Evolutionary conservation across 768 basidiomycete species (phyloP), one percentile per base, ranked within the genome.

Genomic region (Pleurotus djamor): DNA sequence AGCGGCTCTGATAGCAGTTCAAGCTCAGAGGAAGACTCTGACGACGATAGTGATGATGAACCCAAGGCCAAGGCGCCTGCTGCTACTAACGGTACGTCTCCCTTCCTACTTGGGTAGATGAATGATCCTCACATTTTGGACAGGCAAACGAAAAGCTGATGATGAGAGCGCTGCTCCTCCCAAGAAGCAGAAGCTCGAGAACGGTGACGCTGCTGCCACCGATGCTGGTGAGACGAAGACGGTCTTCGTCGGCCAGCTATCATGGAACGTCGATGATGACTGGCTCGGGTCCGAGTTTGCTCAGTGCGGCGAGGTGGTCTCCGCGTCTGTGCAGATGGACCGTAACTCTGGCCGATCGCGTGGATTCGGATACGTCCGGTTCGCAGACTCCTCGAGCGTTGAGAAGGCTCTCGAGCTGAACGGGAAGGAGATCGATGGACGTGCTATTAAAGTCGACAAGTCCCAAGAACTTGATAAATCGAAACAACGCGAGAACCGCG

Each of bases 221-320:
- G 56, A 65, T 6, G 64, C 43, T 43, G 68, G 60, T 21, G 81
- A 86, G 59, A 77, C 79, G 13, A 87, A 80, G 67, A 87, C 89
- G 41, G 83, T 98, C 66, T 98, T 96, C 68, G 94, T 99, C 64
- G 96, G 96, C 57, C 83, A 84, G 60, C 83, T 99, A 48, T 96
- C 94, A 10, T 99, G 96, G 96, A 92, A 91, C 71, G 90, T 98
- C 62, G 96, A 98, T 78, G 91, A 93, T 70, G 96, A 98, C 73
- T 92, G 94, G 82, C 87, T 98, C 62, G 85, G 89, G 51, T 83
- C 88, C 71, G 96, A 98, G 73, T 98, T 99, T 64, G 86, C 88
- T 35, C 79, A 82, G 57, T 95, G 88, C 66, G 97, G 97, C 52
- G 92, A 96, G 75, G 85, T 99, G 66, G 83, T 86, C 61, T 86